Evolutionary conservation across 139 green algal genomes (phyloP).

Genomic region (Tetradesmus obliquus): DNA sequence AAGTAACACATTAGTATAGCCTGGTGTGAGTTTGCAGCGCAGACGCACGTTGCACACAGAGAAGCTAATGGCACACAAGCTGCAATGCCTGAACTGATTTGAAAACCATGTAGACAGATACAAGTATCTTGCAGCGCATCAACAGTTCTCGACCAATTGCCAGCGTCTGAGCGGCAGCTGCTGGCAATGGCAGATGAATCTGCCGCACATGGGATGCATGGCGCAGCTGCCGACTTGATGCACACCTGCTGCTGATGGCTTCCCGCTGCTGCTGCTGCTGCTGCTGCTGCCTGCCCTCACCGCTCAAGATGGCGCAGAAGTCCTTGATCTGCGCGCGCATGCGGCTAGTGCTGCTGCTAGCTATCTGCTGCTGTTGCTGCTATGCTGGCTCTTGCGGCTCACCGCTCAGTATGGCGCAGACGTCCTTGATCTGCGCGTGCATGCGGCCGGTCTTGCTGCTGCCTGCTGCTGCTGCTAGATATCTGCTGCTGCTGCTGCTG

Average conservation of each 20-base stretch:
- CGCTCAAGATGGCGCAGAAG: conserved; percentile 89
- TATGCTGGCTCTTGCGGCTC: conserved; percentile 61
- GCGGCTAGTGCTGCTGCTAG: conserved; percentile 44
- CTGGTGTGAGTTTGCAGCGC: background rate
- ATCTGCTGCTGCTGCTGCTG: too few species aligned
- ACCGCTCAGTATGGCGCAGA: conserved; percentile 88
- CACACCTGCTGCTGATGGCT: background rate
- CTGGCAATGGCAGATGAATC: too few species aligned
- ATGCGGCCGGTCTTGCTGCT: conserved; percentile 79
- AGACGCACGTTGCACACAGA: too few species aligned
- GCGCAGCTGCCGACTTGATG: too few species aligned
- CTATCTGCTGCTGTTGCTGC: too few species aligned
- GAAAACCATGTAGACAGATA: background rate
- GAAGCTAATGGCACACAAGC: background rate
- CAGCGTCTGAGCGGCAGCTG: too few species aligned
- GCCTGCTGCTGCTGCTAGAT: conserved; percentile 45
- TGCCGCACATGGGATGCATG: too few species aligned
- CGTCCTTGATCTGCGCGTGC: conserved; percentile 84
- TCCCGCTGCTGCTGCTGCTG: too few species aligned
- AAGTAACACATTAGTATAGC: background rate
- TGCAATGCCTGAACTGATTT: background rate
- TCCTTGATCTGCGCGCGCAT: conserved; percentile 88
- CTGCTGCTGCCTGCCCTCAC: background rate
- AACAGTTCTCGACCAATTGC: too few species aligned
- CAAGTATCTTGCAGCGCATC: conserved; percentile 48